These are phyloP conservation scores for Populus euphratica DNA, from an alignment of 345 rosid genomes.

Conservation along the genomic window DNA sequence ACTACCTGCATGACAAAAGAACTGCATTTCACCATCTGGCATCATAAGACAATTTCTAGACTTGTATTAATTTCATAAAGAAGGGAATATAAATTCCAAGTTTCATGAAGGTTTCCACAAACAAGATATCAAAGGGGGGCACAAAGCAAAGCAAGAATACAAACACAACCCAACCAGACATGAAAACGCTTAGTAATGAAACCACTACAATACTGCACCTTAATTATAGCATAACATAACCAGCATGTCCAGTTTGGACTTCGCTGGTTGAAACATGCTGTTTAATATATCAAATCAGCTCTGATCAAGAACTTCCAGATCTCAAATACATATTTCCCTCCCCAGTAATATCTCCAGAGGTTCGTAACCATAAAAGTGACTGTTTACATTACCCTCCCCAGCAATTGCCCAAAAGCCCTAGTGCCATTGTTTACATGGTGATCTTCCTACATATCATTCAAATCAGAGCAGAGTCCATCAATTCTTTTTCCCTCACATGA, in stretches of 20 bases:
- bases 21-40: neutral
- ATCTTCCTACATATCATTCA: neutral
- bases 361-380: neutral
- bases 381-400: neutral
- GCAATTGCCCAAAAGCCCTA: neutral
- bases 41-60: neutral
- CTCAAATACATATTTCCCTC: neutral
- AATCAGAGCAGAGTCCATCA: neutral
- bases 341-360: neutral
- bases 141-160: neutral
- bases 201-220: neutral
- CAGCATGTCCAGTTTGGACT: neutral
- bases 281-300: neutral
- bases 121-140: neutral
- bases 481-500: neutral
- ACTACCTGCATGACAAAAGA: constrained; percentile 54
- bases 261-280: neutral
- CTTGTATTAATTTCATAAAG: neutral
- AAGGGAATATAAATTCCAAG: neutral
- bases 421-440: neutral
- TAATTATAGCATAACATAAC: neutral
- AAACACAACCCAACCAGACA: neutral
- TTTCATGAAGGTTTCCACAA: neutral
- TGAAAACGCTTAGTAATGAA: neutral
- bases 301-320: neutral